phyloP scores from a whole-genome alignment of 306 rosid genomes.

The Rosa chinensis region DNA sequence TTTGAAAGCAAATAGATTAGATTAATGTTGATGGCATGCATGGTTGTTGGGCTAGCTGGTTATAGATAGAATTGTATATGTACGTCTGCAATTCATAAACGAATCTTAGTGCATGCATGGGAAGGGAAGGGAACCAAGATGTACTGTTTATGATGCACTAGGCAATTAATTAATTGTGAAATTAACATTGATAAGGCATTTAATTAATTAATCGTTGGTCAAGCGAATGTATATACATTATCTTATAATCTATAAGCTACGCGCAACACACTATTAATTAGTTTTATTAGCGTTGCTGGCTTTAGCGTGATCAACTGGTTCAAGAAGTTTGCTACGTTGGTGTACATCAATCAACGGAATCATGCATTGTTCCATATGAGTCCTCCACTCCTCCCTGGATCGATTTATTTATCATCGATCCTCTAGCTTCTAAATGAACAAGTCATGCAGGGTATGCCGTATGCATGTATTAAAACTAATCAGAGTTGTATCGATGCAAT shows the following conservation, averaged over 20 bases:
- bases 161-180: background rate
- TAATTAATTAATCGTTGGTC: background rate
- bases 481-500: too few relatives aligned
- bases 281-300: conserved; percentile 5
- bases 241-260: conserved; percentile 2
- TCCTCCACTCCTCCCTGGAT: too few relatives aligned
- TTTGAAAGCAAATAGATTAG: background rate
- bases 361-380: background rate
- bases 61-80: background rate
- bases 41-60: conserved; percentile 9
- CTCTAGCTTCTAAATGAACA: background rate
- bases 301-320: too few relatives aligned
- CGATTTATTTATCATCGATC: too few relatives aligned
- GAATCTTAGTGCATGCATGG: conserved; percentile 1
- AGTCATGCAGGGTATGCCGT: too few relatives aligned
- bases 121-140: background rate
- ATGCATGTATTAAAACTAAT: too few relatives aligned
- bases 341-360: background rate
- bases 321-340: background rate
- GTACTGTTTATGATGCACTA: background rate
- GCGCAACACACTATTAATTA: background rate
- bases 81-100: conserved; percentile 33
- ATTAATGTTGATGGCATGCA: background rate
- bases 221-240: background rate
- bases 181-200: too few relatives aligned